phyloP scores from a whole-genome alignment of 2,329 filamentous ascomycete species.

The Sporothrix brunneoviolacea region DNA sequence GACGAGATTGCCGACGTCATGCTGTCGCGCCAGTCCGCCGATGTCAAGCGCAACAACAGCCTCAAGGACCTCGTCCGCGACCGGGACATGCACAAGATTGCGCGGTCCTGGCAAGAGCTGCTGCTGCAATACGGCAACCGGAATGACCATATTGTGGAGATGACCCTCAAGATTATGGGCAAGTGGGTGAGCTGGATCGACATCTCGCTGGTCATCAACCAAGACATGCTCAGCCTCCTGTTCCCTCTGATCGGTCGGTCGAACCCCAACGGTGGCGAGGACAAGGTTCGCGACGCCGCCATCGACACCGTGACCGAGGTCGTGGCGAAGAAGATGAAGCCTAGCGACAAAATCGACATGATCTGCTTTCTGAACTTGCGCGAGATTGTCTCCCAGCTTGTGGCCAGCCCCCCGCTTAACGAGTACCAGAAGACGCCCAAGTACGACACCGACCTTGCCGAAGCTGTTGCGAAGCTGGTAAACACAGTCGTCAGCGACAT shows the following conservation, averaged over 20 bases:
- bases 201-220: conserved; percentile 86
- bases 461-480: conserved; percentile 90
- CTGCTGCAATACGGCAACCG: conserved; percentile 67
- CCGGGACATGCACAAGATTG: conserved; percentile 83
- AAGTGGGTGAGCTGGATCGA: conserved; percentile 99
- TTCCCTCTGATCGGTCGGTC: conserved; percentile 81
- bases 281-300: conserved; percentile 81
- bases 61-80: conserved; percentile 86
- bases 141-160: conserved; percentile 69
- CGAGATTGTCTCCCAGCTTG: conserved; percentile 77
- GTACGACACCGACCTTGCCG: conserved; percentile 93
- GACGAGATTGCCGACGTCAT: conserved; percentile 96
- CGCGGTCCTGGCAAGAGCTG: conserved; percentile 85
- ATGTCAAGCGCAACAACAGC: conserved; percentile 78
- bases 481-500: conserved; percentile 86
- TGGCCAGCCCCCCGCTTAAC: conserved; percentile 72
- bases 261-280: conserved; percentile 55
- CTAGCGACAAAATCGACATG: conserved; percentile 87
- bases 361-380: conserved; percentile 84
- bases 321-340: conserved; percentile 95
- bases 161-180: conserved; percentile 84
- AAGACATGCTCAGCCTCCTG: conserved; percentile 75
- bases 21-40: conserved; percentile 67
- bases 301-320: conserved; percentile 95
- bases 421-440: conserved; percentile 73